Base-by-base conservation (phyloP, 2,329 filamentous ascomycete species). In the Cladosporium sp. region DNA sequence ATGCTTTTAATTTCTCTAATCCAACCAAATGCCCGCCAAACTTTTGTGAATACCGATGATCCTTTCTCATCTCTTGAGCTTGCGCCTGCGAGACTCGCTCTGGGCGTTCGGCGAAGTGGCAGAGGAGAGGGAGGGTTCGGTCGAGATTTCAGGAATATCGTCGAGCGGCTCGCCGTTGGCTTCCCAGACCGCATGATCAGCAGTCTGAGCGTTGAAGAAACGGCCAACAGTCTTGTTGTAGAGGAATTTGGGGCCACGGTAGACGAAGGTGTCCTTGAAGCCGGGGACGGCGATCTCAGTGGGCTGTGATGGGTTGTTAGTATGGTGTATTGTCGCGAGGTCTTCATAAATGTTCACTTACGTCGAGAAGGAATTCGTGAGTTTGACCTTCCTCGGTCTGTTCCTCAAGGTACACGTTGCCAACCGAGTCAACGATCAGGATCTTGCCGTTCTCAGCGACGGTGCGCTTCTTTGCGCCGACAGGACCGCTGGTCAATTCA, bases 401-500 rank as follows among this genome's bases (percentile, higher is more conserved):
- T 75, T 96, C 91, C 79, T 98, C 93, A n/a, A 99, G 83, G 75
- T 92, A 99, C 14, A 99, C 95, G 72, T 97, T 93, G 31, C 95
- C 95, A 11, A 90, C 83, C 0, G 91, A 92, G 79, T 99, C 94
- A 4, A 99, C 95, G 65, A 99, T 89, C 44, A 99, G 83, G 0
- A 96, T 85, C 82, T 98, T 99, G 71, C 95, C 95, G 73, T 99
- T 99, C 82, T 97, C 91, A 2, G 93, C 94, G 29, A 93, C 87
- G 18, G 98, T 92, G 40, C 92, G 86, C 84, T 94, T 96, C 80
- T 92, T 92, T 37, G 90, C 84, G 23, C 93, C 93, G 44, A 88
- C 86, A 1, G 91, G 87, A 12, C 88, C 87, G 63, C 83, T 78
- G 6, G 81, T 78, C 73, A 79, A 75, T 68, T 80, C 79, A 68